Evolutionary conservation across 441 rosid species (phyloP).

Genomic region (Biscutella auriculata): DNA sequence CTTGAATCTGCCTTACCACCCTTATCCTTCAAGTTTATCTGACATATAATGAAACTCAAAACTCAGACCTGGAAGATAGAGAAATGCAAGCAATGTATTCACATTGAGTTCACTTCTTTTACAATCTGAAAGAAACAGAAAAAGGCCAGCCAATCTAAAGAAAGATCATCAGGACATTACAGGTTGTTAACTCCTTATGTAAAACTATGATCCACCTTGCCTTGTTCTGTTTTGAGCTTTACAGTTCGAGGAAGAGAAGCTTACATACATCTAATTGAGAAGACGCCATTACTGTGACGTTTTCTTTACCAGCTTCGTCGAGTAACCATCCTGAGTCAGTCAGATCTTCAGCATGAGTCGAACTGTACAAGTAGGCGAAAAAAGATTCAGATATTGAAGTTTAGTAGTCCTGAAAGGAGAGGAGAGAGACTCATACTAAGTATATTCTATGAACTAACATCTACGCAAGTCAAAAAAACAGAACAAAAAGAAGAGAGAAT

Average conservation of each 20-base stretch:
- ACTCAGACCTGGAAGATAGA: not conserved
- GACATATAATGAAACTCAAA: not conserved
- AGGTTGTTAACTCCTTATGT: not conserved
- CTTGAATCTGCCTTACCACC: not conserved
- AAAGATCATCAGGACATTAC: not conserved
- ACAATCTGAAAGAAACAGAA: not conserved
- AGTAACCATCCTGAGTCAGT: not conserved
- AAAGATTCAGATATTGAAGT: conserved; percentile 6
- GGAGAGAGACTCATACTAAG: not conserved
- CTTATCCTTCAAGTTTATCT: not conserved
- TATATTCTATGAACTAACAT: not conserved
- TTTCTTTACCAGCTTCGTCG: not conserved
- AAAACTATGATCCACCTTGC: not conserved
- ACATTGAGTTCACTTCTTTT: not conserved
- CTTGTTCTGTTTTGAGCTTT: not conserved
- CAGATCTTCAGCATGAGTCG: not conserved
- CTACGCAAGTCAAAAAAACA: not conserved
- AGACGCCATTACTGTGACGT: not conserved
- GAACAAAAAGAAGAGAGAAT: not conserved
- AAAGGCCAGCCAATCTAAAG: not conserved
- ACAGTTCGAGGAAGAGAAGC: not conserved
- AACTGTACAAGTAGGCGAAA: conserved; percentile 9
- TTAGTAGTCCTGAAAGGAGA: not conserved
- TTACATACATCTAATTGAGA: conserved; percentile 10
- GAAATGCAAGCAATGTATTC: not conserved